phyloP scores from a whole-genome alignment of 2,329 filamentous ascomycete genomes.

The Aureobasidium namibiae region DNA sequence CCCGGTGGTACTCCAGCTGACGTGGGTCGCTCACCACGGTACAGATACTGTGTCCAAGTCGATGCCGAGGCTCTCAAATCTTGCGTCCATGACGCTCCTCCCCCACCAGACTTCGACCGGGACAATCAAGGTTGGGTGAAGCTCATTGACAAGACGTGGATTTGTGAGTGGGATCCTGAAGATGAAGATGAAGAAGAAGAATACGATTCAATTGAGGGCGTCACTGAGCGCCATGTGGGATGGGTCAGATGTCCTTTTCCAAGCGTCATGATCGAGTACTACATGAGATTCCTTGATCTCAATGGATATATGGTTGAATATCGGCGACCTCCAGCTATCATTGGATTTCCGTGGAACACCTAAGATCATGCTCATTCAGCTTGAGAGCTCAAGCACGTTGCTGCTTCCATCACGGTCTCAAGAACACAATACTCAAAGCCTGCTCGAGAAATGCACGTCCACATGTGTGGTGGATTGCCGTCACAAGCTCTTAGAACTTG shows the following conservation, averaged over 20 bases:
- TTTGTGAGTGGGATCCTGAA: neutral
- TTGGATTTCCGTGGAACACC: conserved; percentile 5
- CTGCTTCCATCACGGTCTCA: too few relatives aligned
- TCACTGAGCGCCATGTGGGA: conserved; percentile 13
- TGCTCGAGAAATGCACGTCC: too few relatives aligned
- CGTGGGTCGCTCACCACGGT: conserved; percentile 12
- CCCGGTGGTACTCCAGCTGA: neutral
- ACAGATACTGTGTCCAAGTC: conserved; percentile 14
- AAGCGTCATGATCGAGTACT: conserved; percentile 4
- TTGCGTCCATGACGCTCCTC: neutral
- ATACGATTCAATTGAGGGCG: too few relatives aligned
- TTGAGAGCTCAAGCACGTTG: too few relatives aligned
- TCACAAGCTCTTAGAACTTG: too few relatives aligned
- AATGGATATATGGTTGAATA: neutral
- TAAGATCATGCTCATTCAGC: too few relatives aligned
- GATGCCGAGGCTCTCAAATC: conserved; percentile 14
- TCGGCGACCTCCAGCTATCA: conserved; percentile 5
- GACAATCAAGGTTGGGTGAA: conserved; percentile 10
- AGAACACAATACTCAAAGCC: too few relatives aligned
- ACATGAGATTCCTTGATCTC: conserved; percentile 2
- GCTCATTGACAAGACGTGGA: conserved; percentile 14
- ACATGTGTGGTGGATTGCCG: too few relatives aligned
- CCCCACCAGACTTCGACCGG: conserved; percentile 1
- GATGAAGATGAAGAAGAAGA: too few relatives aligned
- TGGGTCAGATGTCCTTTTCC: conserved; percentile 12